phyloP scores from a whole-genome alignment of 805 yeast genomes.

The Metschnikowia dekortorum region DNA sequence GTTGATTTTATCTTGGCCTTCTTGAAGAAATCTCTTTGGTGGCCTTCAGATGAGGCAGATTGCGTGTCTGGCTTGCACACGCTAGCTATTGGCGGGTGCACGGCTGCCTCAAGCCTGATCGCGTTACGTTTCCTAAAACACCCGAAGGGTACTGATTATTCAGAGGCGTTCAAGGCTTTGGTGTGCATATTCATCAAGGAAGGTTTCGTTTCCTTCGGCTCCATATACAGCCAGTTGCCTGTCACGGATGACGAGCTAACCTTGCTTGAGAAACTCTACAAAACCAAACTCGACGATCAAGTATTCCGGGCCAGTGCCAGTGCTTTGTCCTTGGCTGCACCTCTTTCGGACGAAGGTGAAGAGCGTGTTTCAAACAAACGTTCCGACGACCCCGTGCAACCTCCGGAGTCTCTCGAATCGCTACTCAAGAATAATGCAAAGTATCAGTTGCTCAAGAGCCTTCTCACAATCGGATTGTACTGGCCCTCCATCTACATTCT shows the following conservation, averaged over 20 bases:
- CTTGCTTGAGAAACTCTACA: slow-evolving; percentile 40
- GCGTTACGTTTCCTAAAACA: slow-evolving; percentile 40
- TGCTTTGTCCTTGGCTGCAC: slow-evolving; percentile 86
- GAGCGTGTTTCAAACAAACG: slow-evolving; percentile 17
- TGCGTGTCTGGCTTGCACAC: slow-evolving; percentile 24
- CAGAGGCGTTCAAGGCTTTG: slow-evolving; percentile 43
- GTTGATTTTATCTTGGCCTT: slow-evolving; percentile 46
- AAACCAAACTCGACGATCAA: slow-evolving; percentile 47
- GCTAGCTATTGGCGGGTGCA: slow-evolving; percentile 50
- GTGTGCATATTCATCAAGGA: slow-evolving; percentile 58
- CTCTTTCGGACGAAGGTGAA: slow-evolving; percentile 65
- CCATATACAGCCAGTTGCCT: slow-evolving; percentile 51
- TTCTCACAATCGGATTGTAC: slow-evolving; percentile 57
- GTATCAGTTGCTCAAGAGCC: slow-evolving; percentile 44
- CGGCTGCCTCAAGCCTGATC: slow-evolving; percentile 50
- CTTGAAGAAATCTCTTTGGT: slow-evolving; percentile 56
- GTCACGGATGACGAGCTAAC: slow-evolving; percentile 50
- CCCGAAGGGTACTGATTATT: slow-evolving; percentile 28
- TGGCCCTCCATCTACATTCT: slow-evolving; percentile 59
- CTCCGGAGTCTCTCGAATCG: slow-evolving; percentile 13
- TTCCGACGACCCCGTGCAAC: slow-evolving; percentile 6
- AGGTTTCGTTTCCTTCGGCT: slow-evolving; percentile 61
- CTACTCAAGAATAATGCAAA: slow-evolving; percentile 21
- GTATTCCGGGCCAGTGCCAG: slow-evolving; percentile 62
- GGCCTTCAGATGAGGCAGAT: slow-evolving; percentile 49